Evolutionary conservation across 179 eudicot species (phyloP), one percentile per base, ranked within the genome.

Genomic region (Corrigiola litoralis): DNA sequence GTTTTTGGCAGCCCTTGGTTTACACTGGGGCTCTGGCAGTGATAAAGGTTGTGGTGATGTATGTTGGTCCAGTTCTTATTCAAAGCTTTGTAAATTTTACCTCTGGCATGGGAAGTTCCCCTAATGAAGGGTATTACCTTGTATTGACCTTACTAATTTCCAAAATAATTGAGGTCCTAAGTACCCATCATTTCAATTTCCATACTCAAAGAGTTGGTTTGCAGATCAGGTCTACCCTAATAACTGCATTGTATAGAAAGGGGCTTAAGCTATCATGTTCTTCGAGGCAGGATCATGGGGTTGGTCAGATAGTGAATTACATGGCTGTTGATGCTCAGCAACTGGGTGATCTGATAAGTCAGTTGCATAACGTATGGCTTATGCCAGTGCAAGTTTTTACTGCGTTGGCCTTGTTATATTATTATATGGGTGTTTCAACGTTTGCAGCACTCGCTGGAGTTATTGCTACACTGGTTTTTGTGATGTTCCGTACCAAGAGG

Each of bases 321-420:
- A 92, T 92, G 98, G 98, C 90, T 28, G 95, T 92, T 41, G 98
- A 92, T 84, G 97, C 97, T 67, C 98, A 92, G 61, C 98, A 92
- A 70, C 84, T 92, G 4, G 87, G 92, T 21, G 98, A 92, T 61
- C 91, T 92, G 89, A 87, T 92, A 88, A 80, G 87, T 8, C 96
- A 92, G 69, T 69, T 90, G 6, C 96, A 92, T 59, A 72, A 81
- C 59, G 50, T 83, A 16, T 92, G 98, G 98, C 78, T 90, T 7
- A 90, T 84, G 98, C 98, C 96, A 1, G 36, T 92, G 52, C 98
- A 92, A 78, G 68, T 90, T 7, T 8, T 61, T 4, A 83, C 11
- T 67, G 74, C 70, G 70, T 90, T 5, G 88, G 95, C 10, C 20
- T 61, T n/a, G 75, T 89, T 25, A 72, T 82, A 68, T 21, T 50